phyloP scores from a whole-genome alignment of 805 yeast species.

The Kuraishia cidri region DNA sequence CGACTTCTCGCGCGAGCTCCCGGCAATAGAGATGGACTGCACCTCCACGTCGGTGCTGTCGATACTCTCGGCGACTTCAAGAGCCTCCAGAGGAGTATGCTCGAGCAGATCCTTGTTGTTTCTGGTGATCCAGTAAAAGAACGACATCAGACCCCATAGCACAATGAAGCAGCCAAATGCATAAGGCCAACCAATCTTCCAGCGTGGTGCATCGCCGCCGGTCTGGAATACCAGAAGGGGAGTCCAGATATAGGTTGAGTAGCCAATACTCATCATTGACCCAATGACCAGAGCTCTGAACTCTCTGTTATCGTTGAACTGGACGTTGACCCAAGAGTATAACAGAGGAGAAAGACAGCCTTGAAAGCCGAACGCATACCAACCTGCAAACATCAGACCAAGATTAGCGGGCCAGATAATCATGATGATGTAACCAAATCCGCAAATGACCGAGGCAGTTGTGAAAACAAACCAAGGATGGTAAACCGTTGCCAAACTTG shows the following conservation, averaged over 20 bases:
- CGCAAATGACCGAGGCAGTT: background rate
- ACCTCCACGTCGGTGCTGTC: too few species aligned
- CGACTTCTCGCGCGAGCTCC: too few species aligned
- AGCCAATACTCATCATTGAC: constrained; percentile 2
- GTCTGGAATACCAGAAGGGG: constrained; percentile 2
- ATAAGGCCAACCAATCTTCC: constrained; percentile 2
- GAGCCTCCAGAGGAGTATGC: too few species aligned
- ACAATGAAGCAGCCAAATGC: constrained; percentile 1
- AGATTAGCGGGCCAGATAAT: background rate
- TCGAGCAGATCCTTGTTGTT: background rate
- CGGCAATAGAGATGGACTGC: too few species aligned
- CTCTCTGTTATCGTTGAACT: constrained; percentile 1
- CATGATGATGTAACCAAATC: constrained; percentile 1
- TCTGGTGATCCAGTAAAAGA: constrained; percentile 1
- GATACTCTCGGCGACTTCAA: too few species aligned
- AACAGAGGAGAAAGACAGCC: constrained; percentile 1
- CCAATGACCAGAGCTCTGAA: constrained; percentile 2
- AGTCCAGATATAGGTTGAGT: constrained; percentile 3
- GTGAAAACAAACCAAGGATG: constrained; percentile 1
- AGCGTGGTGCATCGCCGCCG: constrained; percentile 1
- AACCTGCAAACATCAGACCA: constrained; percentile 1
- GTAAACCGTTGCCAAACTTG: background rate
- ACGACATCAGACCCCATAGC: constrained; percentile 1
- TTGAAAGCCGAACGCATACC: constrained; percentile 1
- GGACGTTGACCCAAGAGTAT: constrained; percentile 1